Evolutionary conservation across 345 rosid species (phyloP).

Genomic region (Aethionema arabicum): DNA sequence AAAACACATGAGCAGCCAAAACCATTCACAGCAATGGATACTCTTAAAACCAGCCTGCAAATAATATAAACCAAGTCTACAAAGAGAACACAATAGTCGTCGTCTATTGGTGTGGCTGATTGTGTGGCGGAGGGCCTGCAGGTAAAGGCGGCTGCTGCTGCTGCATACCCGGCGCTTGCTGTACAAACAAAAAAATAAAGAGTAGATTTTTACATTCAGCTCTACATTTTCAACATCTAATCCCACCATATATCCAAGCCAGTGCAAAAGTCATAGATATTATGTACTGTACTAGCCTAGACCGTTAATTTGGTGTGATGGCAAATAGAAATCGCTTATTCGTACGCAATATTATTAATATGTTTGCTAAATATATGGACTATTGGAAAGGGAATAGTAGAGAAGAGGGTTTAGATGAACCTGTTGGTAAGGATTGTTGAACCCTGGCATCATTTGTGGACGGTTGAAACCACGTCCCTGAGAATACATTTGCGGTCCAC

Average conservation of each 20-base stretch:
- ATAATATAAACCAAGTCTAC: slow-evolving; percentile 15
- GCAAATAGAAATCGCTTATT: slow-evolving; percentile 6
- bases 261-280: background rate
- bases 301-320: too few species aligned
- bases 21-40: slow-evolving; percentile 15
- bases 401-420: slow-evolving; percentile 15
- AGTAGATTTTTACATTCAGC: background rate
- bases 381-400: background rate
- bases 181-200: slow-evolving; percentile 5
- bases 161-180: slow-evolving; percentile 1
- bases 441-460: slow-evolving; percentile 83
- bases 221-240: slow-evolving; percentile 5
- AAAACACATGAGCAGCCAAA: slow-evolving; percentile 18
- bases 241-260: slow-evolving; percentile 6
- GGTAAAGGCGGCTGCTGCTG: slow-evolving; percentile 39
- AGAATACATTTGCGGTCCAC: slow-evolving; percentile 80
- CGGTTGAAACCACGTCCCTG: slow-evolving; percentile 80
- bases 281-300: too few species aligned
- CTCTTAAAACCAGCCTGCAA: slow-evolving; percentile 11
- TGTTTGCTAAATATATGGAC: background rate
- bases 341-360: background rate
- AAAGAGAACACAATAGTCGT: slow-evolving; percentile 26
- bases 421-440: slow-evolving; percentile 78
- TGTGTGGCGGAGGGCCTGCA: slow-evolving; percentile 36
- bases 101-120: slow-evolving; percentile 36